A percentile compares a stretch with the other conserved stretches of the same genome.
phyloP scores from a whole-genome alignment of 805 yeast genomes.

The Yarrowia osloensis region DNA sequence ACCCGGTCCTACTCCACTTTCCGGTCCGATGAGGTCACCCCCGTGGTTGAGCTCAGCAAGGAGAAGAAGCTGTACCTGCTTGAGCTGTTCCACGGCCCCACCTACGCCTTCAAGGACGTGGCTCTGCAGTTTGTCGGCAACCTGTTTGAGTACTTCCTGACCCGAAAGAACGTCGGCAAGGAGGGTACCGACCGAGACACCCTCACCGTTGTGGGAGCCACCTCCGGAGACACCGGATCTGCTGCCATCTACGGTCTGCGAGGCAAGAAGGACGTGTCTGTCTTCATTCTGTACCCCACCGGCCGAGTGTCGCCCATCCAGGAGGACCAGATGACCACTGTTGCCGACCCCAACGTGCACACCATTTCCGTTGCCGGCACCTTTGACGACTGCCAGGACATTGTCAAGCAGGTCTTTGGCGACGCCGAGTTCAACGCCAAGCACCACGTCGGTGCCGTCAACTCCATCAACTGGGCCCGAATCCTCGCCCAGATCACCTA shows the following conservation, averaged over 20 bases:
- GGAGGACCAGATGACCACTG: slow-evolving; percentile 98
- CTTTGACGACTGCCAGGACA: slow-evolving; percentile 97
- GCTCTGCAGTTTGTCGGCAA: slow-evolving; percentile 98
- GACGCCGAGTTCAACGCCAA: slow-evolving; percentile 83
- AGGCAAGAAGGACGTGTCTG: slow-evolving; percentile 97
- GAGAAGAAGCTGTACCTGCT: slow-evolving; percentile 64
- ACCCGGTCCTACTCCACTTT: slow-evolving; percentile 83
- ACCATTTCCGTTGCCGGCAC: slow-evolving; percentile 94
- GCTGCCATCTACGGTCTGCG: slow-evolving; percentile 98
- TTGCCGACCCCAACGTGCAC: slow-evolving; percentile 87
- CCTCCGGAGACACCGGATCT: slow-evolving; percentile 98
- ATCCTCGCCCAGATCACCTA: slow-evolving; percentile 96
- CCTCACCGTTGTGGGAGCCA: slow-evolving; percentile 97
- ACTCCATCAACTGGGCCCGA: slow-evolving; percentile 99
- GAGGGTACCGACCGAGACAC: slow-evolving; percentile 65
- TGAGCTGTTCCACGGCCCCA: slow-evolving; percentile 98
- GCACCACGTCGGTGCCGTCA: slow-evolving; percentile 96
- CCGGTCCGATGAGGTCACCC: slow-evolving; percentile 86
- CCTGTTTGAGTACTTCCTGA: slow-evolving; percentile 87
- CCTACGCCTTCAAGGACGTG: slow-evolving; percentile 98
- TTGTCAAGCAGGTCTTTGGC: slow-evolving; percentile 90
- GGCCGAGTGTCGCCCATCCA: slow-evolving; percentile 97
- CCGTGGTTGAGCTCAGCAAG: slow-evolving; percentile 62
- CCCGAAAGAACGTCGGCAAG: slow-evolving; percentile 64
- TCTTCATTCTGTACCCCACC: slow-evolving; percentile 92